Percentiles rank a stretch among this genome's conserved stretches.
phyloP scores from a whole-genome alignment of 2,329 filamentous ascomycete species.

The Hypoxylon sp. region DNA sequence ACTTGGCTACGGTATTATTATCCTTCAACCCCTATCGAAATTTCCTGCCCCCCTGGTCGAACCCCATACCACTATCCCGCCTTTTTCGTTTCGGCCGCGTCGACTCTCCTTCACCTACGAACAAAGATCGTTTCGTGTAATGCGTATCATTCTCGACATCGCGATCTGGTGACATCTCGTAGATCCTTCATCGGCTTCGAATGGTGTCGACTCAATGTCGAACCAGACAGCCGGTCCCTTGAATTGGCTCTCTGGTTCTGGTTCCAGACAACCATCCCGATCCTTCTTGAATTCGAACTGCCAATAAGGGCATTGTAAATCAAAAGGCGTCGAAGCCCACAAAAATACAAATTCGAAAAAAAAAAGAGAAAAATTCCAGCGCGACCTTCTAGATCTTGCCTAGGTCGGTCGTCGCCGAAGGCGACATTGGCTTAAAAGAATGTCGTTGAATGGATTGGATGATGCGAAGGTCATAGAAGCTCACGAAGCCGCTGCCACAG shows the following conservation, averaged over 20 bases:
- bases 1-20: constrained; percentile 32
- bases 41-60: constrained; percentile 42
- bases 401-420: constrained; percentile 39
- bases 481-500: constrained; percentile 81
- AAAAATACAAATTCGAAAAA: constrained; percentile 25
- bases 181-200: constrained; percentile 21
- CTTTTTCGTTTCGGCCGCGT: constrained; percentile 41
- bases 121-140: constrained; percentile 20
- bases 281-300: constrained; percentile 36
- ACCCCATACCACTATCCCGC: constrained; percentile 41
- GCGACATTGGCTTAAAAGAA: constrained; percentile 56
- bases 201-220: constrained; percentile 51
- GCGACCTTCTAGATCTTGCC: constrained; percentile 17
- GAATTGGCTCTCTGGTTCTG: constrained; percentile 48
- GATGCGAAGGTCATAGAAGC: constrained; percentile 84
- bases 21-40: constrained; percentile 43
- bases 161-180: constrained; percentile 23
- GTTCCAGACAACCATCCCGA: constrained; percentile 42
- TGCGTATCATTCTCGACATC: constrained; percentile 25
- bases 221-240: constrained; percentile 45
- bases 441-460: constrained; percentile 98
- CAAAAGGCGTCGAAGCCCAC: constrained; percentile 20
- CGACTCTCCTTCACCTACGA: constrained; percentile 40
- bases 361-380: too few relatives aligned
- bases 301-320: constrained; percentile 33